Base-by-base conservation (phyloP, 1,284 basidiomycete genomes). In the Heterobasidion irregulare region DNA sequence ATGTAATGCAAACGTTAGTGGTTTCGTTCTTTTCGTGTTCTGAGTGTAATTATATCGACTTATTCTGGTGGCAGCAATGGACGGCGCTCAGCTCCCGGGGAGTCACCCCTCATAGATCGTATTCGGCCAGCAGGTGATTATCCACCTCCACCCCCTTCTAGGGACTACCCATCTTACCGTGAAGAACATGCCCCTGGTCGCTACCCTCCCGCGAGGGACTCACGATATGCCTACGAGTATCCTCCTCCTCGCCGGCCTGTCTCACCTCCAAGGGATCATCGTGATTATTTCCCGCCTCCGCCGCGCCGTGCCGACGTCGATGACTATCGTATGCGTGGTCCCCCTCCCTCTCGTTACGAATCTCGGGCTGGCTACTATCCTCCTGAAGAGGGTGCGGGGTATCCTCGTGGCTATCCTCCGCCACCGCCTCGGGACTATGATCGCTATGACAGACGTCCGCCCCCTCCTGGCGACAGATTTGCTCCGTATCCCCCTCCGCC, bases 201-300 rank as follows among this genome's bases (percentile, higher is more conserved):
- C 61, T 74, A 75, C 54, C 61, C 58, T 6, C 67, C 75, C 50
- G 61, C 66, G 34, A 70, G 78, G 54, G 83, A 86, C 62, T 66
- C 72, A 56, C 79, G 76, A 32, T 72, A 72, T 60, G 61, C 63
- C 57, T 72, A 75, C 66, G 86, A 88, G 55, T 82, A 84, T 65
- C 72, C 79, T 52, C 72, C 76, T 7, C 72, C 75, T 41, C 73
- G 84, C 48, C 74, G 83, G 53, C 79, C 82, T 56, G 68, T 73
- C 2, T 72, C 76, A 7, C 84, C 86, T 53, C 79, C 83, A 34
- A 75, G 84, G 60, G 85, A 84, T n/a, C 82, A 79, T 63, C 75
- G 84, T 47, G 85, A 87, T 57, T 84, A 83, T 66, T 72, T 75
- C 60, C 67, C 69, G 46, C 72, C 76, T 53, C 68, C 74, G 43